Evolutionary conservation across 495 filamentous ascomycete species (phyloP).

Genomic region (Tuber magnatum): DNA sequence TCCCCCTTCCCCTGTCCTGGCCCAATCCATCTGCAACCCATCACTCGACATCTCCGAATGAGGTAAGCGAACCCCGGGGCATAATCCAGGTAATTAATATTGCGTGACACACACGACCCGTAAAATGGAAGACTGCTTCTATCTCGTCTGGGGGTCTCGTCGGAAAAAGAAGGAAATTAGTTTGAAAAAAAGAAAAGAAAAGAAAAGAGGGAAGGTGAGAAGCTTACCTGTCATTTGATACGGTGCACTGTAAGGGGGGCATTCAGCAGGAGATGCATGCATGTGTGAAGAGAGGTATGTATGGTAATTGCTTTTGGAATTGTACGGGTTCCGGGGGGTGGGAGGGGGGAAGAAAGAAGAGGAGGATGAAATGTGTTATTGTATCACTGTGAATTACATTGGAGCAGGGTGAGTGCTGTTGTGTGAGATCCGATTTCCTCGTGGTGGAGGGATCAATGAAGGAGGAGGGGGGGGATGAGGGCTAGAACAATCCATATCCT

Average conservation of each 20-base stretch:
- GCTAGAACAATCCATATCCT: neutral
- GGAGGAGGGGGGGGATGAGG: neutral
- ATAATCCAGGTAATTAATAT: neutral
- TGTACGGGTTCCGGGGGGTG: neutral
- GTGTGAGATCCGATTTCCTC: neutral
- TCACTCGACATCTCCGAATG: neutral
- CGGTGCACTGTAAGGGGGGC: neutral
- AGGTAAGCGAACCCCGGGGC: neutral
- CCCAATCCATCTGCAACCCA: neutral
- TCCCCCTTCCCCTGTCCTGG: neutral
- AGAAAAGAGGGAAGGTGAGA: neutral
- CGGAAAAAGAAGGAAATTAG: neutral
- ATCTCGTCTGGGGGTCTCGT: neutral
- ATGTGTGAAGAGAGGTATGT: neutral
- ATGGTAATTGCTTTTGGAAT: neutral
- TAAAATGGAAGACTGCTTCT: neutral
- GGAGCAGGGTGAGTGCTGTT: neutral
- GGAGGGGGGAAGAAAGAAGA: neutral
- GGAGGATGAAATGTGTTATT: neutral
- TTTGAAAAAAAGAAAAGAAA: neutral
- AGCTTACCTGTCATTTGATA: neutral
- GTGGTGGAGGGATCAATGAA: neutral
- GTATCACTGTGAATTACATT: neutral
- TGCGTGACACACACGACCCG: neutral
- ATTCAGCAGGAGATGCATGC: neutral